A percentile compares a stretch with the other conserved stretches of the same genome.
Conservation (phyloP, 208 protist genomes). For the Porcisia deanei region DNA sequence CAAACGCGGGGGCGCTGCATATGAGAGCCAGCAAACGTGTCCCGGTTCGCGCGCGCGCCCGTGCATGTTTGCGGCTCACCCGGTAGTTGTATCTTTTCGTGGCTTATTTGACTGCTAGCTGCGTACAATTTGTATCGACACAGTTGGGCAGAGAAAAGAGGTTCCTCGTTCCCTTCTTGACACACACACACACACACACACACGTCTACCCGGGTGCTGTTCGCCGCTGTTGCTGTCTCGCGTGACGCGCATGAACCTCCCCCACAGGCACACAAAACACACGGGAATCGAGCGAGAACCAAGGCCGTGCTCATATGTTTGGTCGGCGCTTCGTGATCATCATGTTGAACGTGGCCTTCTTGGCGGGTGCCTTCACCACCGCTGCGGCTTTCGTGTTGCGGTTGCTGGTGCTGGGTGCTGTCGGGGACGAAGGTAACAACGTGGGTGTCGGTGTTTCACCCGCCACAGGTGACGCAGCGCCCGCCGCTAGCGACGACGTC, state of each 20-base stretch:
- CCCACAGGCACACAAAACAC: background rate
- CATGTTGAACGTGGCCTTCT: conserved; percentile 16
- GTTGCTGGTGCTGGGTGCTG: background rate
- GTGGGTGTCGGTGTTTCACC: background rate
- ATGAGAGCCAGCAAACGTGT: background rate
- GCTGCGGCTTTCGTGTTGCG: background rate
- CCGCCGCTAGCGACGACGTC: background rate
- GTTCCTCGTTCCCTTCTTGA: background rate
- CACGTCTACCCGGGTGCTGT: background rate
- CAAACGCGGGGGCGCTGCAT: background rate
- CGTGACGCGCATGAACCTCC: background rate
- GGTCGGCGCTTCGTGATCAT: conserved; percentile 26
- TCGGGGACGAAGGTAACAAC: background rate
- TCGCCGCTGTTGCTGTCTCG: background rate
- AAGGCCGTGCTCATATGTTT: conserved; percentile 20
- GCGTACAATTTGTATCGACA: too few species aligned
- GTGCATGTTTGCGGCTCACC: background rate
- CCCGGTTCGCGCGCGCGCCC: background rate
- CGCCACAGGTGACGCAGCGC: background rate
- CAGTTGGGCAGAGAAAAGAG: too few species aligned
- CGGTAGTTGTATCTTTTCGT: background rate
- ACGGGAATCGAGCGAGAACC: background rate
- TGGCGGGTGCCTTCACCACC: background rate
- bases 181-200: background rate
- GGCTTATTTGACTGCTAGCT: background rate